Base-by-base conservation (phyloP, 2,329 filamentous ascomycete genomes). In the Lecanosticta acicola region DNA sequence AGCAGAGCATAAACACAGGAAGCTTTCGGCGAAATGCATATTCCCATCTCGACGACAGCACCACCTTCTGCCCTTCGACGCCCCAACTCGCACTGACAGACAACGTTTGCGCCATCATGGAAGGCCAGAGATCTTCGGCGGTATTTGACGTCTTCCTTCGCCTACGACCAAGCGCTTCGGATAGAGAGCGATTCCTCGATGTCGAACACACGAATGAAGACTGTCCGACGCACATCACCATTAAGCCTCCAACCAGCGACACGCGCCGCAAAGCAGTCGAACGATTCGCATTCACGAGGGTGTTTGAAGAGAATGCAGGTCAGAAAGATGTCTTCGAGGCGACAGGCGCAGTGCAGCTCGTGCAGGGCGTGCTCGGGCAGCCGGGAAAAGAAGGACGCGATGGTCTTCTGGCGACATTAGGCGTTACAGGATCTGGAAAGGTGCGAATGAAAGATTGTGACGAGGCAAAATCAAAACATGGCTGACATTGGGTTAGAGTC, bases 381-480 rank as follows among this genome's bases (percentile, higher is more conserved):
- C 73, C 79, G 36, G 83, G 84, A 26, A 79, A 83, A 41, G 84
- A 93, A 53, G 88, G 89, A 14, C 84, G 88, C 54, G 91, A 97
- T 75, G 90, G 87, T 8, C 71, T 97, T 45, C 72, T 98, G 43
- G 93, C 93, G 21, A 97, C 93, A 4, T 68, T 98, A 47, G 93
- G 93, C 13, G 89, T 96, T 35, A 96, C 91, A 5, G 93, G 93
- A 10, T 96, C 90, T 40, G 93, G 93, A 66, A 98, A 98, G 82
- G 91, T 94, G 61, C 37, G 42, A 3, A 20, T 20, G 37, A 16
- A 18, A 21, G 1, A n/a, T n/a, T n/a, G n/a, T n/a, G 26, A 9
- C 14, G 29, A 10, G 32, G 11, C 14, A n/a, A 24, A 35, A 16
- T 32, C 35, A 14, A n/a, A 11, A 11, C n/a, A 21, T 9, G 16